Percentiles rank a stretch among this genome's conserved stretches.
Evolutionary conservation across 2,329 filamentous ascomycete species (phyloP).

Genomic region (Neonectria neomacrospora): DNA sequence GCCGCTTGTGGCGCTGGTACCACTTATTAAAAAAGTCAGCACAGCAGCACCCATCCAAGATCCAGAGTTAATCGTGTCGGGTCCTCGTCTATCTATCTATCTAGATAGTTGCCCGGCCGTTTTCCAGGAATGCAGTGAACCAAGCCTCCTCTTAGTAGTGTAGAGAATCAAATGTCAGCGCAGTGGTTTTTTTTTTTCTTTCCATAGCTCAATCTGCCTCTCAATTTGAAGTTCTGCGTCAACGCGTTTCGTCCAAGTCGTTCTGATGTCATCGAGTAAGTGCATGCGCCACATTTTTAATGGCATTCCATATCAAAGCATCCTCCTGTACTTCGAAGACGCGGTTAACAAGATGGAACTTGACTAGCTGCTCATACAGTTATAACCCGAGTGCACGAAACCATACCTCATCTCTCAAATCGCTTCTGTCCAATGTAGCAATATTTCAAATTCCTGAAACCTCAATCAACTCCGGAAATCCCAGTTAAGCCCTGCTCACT

Average conservation of each 20-base stretch:
- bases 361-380: background rate
- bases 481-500: background rate
- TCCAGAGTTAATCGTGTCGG: background rate
- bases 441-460: conserved; percentile 12
- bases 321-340: background rate
- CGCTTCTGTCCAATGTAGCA: background rate
- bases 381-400: background rate
- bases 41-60: background rate
- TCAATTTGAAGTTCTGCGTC: background rate
- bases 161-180: background rate
- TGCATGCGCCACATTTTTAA: background rate
- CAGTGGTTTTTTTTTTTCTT: background rate
- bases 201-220: background rate
- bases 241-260: background rate
- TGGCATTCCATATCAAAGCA: background rate
- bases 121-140: too few relatives aligned
- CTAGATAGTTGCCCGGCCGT: background rate
- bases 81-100: background rate
- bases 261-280: background rate
- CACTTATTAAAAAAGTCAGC: conserved; percentile 6
- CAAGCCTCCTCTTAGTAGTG: too few relatives aligned
- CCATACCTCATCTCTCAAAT: background rate
- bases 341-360: background rate
- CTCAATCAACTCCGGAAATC: conserved; percentile 4
- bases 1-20: conserved; percentile 19